Evolutionary conservation across 495 filamentous ascomycete genomes (phyloP), one percentile per base, ranked within the genome.

Genomic region (Clohesyomyces aquaticus): DNA sequence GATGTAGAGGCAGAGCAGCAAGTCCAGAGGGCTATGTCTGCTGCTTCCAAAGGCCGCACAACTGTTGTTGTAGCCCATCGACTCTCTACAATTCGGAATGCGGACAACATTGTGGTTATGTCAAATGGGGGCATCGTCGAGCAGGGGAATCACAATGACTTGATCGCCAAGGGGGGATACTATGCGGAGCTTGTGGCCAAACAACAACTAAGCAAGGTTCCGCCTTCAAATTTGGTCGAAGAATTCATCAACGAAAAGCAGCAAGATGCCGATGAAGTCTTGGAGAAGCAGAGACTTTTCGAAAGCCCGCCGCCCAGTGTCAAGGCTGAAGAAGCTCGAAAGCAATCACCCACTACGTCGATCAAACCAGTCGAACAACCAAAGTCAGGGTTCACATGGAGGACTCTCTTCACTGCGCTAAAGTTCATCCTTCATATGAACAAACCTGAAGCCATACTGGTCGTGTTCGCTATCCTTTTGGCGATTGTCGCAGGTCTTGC

Each of bases 61-160:
- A 97, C 92, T 12, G 94, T 97, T 71, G 87, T 93, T 11, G 97
- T 98, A 71, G 94, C 94, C 27, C 93, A 98, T 74, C 86, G 93
- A 55, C 79, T 98, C 35, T 94, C 91, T 0, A 98, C 94, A 32
- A 95, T 98, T 78, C 93, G 88, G 74, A 83, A 88, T 59, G 92
- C 92, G 0, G 87, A 96, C 72, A 96, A 96, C 71, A 98, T 98
- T 61, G 91, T 96, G 18, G 91, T 96, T 68, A 90, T 98, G 85
- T 80, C 84, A 16, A 75, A 88, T 55, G 93, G 93, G 50, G 74
- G 79, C 21, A 93, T 96, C 61, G 81, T 93, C 14, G 93, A 98
- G 70, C 91, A 92, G 75, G 91, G 91, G 54, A 88, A 82, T 4
- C 91, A 96, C 68, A 81, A 89, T 58, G 78, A 85, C 11, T 79